Evolutionary conservation across 2,329 filamentous ascomycete species (phyloP).

Genomic region (Pleurostoma richardsiae): DNA sequence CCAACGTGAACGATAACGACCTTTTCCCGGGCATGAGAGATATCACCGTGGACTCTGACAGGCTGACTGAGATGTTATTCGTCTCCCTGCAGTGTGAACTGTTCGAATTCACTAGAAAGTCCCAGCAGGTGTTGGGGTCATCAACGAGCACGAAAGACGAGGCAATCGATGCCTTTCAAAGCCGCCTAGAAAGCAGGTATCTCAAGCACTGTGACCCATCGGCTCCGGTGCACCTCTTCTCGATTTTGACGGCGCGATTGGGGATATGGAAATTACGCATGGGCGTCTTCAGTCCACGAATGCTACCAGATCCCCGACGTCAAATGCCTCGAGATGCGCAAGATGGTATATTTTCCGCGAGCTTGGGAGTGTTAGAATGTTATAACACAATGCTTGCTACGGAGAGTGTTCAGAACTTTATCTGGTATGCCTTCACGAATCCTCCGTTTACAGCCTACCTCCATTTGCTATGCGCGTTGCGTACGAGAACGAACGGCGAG

Average conservation of each 20-base stretch:
- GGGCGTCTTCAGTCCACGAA: not conserved
- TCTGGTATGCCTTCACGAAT: not conserved
- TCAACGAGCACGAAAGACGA: not conserved
- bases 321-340: not conserved
- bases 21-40: not conserved
- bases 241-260: not conserved
- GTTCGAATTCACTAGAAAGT: not conserved
- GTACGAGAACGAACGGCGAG: not conserved
- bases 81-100: not conserved
- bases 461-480: not conserved
- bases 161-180: not conserved
- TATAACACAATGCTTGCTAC: not conserved
- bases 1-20: not conserved
- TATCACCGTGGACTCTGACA: not conserved
- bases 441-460: not conserved
- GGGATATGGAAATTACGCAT: constrained; percentile 8
- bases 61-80: not conserved
- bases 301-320: not conserved
- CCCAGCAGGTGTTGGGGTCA: not conserved
- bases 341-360: not conserved
- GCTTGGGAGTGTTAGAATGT: not conserved
- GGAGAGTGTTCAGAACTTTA: not conserved
- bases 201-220: not conserved
- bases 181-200: not conserved
- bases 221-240: not conserved